Conservation (phyloP, 192 early-diverging fungal species). For the Obelidium mucronatum region DNA sequence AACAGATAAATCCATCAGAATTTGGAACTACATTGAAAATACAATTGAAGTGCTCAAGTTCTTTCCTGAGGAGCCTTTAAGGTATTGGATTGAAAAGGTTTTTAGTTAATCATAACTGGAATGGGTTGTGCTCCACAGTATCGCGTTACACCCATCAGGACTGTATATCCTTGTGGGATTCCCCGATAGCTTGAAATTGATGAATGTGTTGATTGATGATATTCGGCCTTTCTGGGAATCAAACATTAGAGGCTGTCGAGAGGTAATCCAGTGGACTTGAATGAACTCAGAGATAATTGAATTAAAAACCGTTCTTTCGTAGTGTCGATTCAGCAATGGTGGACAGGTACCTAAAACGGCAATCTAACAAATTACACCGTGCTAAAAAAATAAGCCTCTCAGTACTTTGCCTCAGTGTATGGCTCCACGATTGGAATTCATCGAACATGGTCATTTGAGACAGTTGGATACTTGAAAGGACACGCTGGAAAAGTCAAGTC, state of each 20-base stretch:
- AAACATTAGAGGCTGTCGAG: conserved; percentile 56
- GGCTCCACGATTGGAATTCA: conserved; percentile 57
- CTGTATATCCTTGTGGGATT: conserved; percentile 66
- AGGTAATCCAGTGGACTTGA: conserved; percentile 40
- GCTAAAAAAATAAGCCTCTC: neutral
- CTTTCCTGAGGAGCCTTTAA: conserved; percentile 58
- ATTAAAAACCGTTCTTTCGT: neutral
- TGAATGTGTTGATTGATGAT: conserved; percentile 67
- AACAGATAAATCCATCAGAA: conserved; percentile 57
- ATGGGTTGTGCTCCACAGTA: conserved; percentile 39
- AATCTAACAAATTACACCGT: no score
- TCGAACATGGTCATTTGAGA: conserved; percentile 63
- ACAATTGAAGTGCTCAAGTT: conserved; percentile 57
- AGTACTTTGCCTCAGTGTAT: conserved; percentile 67
- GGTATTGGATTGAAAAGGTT: conserved; percentile 27
- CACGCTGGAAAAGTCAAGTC: conserved; percentile 60
- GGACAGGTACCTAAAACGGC: conserved; percentile 41
- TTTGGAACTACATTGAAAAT: conserved; percentile 74
- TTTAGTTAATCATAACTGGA: neutral
- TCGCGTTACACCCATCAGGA: conserved; percentile 65
- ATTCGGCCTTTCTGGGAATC: conserved; percentile 61
- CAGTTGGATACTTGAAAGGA: conserved; percentile 50
- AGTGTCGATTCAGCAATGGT: conserved; percentile 66
- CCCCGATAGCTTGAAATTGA: conserved; percentile 56
- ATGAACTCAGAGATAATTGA: no score